Conservation (phyloP, 257 asterid genomes). For the Solanum pennellii region DNA sequence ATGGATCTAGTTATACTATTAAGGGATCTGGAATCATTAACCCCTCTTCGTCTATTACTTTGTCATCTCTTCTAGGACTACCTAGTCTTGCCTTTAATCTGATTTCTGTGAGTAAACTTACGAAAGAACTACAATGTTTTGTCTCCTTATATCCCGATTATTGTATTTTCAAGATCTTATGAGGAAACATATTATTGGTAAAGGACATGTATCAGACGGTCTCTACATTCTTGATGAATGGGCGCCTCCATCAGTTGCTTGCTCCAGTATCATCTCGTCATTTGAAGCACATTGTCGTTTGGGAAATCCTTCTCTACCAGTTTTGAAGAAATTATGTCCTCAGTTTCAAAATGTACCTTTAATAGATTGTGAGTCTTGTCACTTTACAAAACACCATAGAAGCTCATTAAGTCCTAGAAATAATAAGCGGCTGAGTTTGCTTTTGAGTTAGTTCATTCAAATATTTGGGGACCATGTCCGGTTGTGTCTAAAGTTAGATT, state of each 20-base stretch:
- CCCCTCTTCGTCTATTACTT: too few species aligned
- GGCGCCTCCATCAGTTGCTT: not conserved
- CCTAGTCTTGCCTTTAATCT: not conserved
- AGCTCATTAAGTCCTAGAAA: too few species aligned
- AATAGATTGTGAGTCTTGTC: not conserved
- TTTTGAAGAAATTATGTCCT: not conserved
- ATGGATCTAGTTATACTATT: too few species aligned
- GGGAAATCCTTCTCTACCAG: too few species aligned
- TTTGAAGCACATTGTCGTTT: not conserved
- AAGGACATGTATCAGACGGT: not conserved
- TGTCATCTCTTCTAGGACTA: not conserved
- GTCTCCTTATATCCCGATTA: not conserved
- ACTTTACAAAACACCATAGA: not conserved
- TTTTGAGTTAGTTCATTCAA: too few species aligned
- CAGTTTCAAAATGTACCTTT: not conserved
- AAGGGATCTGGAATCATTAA: too few species aligned
- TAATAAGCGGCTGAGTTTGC: too few species aligned
- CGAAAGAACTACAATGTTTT: not conserved
- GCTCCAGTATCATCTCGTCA: too few species aligned
- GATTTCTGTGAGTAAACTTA: not conserved
- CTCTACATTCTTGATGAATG: not conserved
- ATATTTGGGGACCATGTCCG: too few species aligned
- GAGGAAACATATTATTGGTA: not conserved
- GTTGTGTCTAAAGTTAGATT: too few species aligned
- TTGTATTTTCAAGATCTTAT: not conserved